phyloP scores from a whole-genome alignment of 495 filamentous ascomycete species.

The Parachaetomium inaequale region DNA sequence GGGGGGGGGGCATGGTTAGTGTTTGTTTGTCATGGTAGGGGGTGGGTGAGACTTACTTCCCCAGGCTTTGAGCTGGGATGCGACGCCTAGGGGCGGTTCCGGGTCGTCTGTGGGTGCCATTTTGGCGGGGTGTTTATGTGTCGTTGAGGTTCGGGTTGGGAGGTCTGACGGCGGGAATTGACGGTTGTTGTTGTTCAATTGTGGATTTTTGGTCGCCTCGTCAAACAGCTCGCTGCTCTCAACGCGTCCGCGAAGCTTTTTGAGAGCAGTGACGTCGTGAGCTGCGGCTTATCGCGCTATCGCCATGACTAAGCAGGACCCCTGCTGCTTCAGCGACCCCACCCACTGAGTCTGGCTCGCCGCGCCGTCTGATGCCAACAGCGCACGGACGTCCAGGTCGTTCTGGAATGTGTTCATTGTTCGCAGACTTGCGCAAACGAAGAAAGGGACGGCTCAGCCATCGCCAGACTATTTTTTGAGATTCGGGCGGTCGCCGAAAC shows the following conservation, averaged over 20 bases:
- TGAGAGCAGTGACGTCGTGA: constrained; percentile 13
- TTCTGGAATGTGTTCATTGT: background rate
- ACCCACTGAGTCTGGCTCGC: too few relatives aligned
- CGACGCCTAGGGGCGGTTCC: constrained; percentile 47
- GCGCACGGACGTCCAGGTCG: background rate
- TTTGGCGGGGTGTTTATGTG: background rate
- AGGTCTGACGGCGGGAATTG: background rate
- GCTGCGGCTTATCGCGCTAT: constrained; percentile 4
- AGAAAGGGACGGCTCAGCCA: background rate
- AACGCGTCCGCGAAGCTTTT: background rate
- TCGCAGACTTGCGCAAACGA: background rate
- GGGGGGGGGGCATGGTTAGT: constrained; percentile 7
- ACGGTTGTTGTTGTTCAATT: background rate
- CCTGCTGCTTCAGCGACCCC: background rate
- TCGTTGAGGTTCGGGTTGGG: background rate
- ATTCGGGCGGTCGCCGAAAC: background rate
- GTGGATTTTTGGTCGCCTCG: background rate
- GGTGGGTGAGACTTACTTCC: constrained; percentile 57
- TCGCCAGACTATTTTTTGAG: background rate
- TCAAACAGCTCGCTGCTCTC: background rate
- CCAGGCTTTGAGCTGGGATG: constrained; percentile 58
- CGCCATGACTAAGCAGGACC: constrained; percentile 12
- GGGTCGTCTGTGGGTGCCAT: constrained; percentile 28
- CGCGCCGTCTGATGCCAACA: background rate
- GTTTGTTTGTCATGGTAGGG: background rate